Evolutionary conservation across 148 eudicot genomes (phyloP).

Genomic region (Heliamphora exappendiculata): DNA sequence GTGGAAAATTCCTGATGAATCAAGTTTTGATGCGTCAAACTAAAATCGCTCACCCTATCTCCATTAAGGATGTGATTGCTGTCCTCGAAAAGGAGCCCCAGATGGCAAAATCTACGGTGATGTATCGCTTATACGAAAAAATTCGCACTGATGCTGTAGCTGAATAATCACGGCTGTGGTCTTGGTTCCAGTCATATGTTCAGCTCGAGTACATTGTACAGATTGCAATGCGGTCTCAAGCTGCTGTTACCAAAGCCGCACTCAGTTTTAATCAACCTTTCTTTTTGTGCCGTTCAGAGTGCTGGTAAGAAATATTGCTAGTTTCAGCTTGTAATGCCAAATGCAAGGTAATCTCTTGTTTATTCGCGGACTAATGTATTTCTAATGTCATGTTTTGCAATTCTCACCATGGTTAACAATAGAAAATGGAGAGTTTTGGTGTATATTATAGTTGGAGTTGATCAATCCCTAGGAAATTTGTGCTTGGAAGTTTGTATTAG

Average conservation of each 20-base stretch:
- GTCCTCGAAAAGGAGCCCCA: constrained; percentile 88
- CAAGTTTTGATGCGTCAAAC: constrained; percentile 29
- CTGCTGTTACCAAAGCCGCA: neutral
- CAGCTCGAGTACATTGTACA: neutral
- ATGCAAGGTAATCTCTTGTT: neutral
- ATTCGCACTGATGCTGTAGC: constrained; percentile 19
- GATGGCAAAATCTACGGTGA: constrained; percentile 56
- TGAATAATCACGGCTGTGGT: neutral
- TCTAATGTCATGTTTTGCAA: neutral
- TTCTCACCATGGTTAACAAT: neutral
- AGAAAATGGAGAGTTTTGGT: neutral
- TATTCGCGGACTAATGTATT: neutral
- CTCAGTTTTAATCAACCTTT: neutral
- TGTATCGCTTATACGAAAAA: constrained; percentile 62
- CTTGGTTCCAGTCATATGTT: neutral
- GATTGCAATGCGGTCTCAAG: neutral
- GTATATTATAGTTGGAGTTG: neutral
- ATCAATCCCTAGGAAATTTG: neutral
- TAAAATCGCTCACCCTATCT: constrained; percentile 39
- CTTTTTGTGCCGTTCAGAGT: neutral
- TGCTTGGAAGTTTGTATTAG: too few relatives aligned
- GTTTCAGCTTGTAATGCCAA: neutral
- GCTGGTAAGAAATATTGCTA: neutral
- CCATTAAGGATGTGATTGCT: constrained; percentile 72
- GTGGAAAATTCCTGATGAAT: constrained; percentile 40